These are phyloP conservation scores for Boletus subparvulus DNA, from an alignment of 768 basidiomycete species.

Conservation along the genomic window DNA sequence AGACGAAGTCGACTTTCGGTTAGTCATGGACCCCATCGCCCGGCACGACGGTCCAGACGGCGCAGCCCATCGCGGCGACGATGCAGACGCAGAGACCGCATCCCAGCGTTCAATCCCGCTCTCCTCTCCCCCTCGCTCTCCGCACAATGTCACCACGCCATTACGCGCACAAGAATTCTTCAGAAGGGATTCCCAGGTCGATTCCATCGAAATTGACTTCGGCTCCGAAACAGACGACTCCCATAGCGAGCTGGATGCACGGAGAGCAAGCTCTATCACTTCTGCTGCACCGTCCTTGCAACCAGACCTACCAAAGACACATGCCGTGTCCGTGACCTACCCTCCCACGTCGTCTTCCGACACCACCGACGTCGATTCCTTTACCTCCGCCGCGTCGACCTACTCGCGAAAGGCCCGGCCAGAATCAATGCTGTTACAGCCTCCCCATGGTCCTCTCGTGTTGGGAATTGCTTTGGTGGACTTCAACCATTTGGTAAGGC, in stretches of 20 bases:
- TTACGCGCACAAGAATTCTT: conserved; percentile 29
- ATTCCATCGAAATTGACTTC: conserved; percentile 53
- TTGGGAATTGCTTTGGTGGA: conserved; percentile 91
- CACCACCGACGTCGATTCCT: conserved; percentile 54
- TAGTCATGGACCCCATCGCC: conserved; percentile 8
- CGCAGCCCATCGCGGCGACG: conserved; percentile 25
- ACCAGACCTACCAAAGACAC: conserved; percentile 39
- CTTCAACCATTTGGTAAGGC: conserved; percentile 85
- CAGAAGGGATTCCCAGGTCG: conserved; percentile 44
- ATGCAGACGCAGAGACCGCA: conserved; percentile 71
- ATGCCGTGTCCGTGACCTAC: conserved; percentile 47
- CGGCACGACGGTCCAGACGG: conserved; percentile 7
- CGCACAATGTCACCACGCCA: conserved; percentile 32
- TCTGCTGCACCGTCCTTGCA: conserved; percentile 48
- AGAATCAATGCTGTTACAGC: conserved; percentile 70
- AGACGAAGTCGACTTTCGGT: too few relatives aligned
- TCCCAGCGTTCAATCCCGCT: conserved; percentile 78
- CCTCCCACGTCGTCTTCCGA: conserved; percentile 51
- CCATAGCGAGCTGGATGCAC: conserved; percentile 32
- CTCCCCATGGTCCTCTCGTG: conserved; percentile 57
- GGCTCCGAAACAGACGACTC: conserved; percentile 56
- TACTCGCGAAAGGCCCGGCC: conserved; percentile 68
- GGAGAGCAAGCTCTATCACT: conserved; percentile 49
- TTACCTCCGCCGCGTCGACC: conserved; percentile 59
- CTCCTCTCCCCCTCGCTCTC: conserved; percentile 60